Conservation (phyloP, 2,329 filamentous ascomycete species). For the Cladosporium halotolerans region DNA sequence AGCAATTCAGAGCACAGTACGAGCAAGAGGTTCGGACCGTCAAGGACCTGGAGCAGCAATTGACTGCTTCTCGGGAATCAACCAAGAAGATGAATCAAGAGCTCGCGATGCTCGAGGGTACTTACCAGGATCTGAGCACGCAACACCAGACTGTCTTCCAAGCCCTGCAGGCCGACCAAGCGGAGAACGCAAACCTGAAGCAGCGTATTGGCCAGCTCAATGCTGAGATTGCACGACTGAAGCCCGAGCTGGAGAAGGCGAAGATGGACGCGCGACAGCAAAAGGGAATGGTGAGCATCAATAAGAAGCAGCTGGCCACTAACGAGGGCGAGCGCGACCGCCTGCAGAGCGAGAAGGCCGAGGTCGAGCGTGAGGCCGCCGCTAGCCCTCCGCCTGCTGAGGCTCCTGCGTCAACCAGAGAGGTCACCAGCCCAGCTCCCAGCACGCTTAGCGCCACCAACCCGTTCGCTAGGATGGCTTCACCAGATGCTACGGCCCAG, state of each 20-base stretch:
- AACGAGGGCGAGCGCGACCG: constrained; percentile 85
- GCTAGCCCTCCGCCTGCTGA: constrained; percentile 15
- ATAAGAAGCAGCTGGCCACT: constrained; percentile 93
- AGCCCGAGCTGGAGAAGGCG: constrained; percentile 87
- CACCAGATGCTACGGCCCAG: constrained; percentile 19
- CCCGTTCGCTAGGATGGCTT: constrained; percentile 75
- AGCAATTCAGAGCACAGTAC: constrained; percentile 80
- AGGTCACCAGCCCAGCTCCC: constrained; percentile 15
- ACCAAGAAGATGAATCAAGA: constrained; percentile 80
- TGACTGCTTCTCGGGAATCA: constrained; percentile 68
- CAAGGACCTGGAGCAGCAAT: constrained; percentile 74
- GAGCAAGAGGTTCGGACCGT: constrained; percentile 90
- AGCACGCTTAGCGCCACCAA: constrained; percentile 59
- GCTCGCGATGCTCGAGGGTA: constrained; percentile 73
- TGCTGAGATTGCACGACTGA: constrained; percentile 72
- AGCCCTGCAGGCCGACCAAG: constrained; percentile 76
- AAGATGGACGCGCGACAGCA: constrained; percentile 89
- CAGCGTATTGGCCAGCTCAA: constrained; percentile 82
- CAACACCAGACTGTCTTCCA: constrained; percentile 73
- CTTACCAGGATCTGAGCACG: constrained; percentile 70
- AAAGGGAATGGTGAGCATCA: constrained; percentile 93
- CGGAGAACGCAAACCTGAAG: constrained; percentile 79
- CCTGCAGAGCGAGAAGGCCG: constrained; percentile 71
- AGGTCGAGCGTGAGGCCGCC: constrained; percentile 51
- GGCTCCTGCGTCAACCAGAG: constrained; percentile 15